Conservation (phyloP, 75 land plant genomes). For the Ceratopteris richardii region DNA sequence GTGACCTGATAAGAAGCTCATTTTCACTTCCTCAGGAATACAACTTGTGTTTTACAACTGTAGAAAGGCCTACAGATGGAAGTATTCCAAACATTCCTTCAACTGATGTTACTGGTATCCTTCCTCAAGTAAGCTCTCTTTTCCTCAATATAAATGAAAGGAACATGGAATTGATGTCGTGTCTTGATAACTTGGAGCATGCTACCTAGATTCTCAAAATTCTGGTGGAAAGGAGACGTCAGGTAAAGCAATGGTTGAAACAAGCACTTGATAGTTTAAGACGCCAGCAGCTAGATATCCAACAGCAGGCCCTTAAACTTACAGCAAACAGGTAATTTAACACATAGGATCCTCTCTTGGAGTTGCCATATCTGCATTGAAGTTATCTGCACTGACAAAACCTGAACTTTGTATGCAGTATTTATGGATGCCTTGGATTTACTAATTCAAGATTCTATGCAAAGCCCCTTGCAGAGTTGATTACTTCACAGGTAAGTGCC, state of each 20-base stretch:
- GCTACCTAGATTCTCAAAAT: constrained; percentile 56
- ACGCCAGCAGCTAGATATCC: constrained; percentile 87
- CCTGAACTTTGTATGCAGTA: constrained; percentile 37
- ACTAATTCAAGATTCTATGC: constrained; percentile 96
- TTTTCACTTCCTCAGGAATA: constrained; percentile 55
- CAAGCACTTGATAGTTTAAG: constrained; percentile 59
- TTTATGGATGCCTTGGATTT: constrained; percentile 98
- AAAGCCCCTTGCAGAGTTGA: constrained; percentile 94
- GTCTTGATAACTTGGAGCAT: not conserved
- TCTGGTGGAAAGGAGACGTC: constrained; percentile 80
- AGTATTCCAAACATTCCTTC: constrained; percentile 57
- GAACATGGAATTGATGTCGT: not conserved
- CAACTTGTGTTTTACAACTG: constrained; percentile 97
- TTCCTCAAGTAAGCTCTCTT: constrained; percentile 70
- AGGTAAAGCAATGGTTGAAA: constrained; percentile 75
- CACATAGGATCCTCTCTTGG: not conserved
- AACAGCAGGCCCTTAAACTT: constrained; percentile 95
- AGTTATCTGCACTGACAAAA: not conserved
- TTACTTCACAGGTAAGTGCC: constrained; percentile 84
- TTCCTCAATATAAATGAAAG: not conserved
- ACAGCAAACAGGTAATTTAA: constrained; percentile 88
- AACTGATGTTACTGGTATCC: constrained; percentile 51
- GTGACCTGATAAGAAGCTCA: no score
- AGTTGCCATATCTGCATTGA: not conserved
- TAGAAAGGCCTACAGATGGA: constrained; percentile 71